Evolutionary conservation across 148 eudicot species (phyloP).

Genomic region (Fallopia convolvulus): DNA sequence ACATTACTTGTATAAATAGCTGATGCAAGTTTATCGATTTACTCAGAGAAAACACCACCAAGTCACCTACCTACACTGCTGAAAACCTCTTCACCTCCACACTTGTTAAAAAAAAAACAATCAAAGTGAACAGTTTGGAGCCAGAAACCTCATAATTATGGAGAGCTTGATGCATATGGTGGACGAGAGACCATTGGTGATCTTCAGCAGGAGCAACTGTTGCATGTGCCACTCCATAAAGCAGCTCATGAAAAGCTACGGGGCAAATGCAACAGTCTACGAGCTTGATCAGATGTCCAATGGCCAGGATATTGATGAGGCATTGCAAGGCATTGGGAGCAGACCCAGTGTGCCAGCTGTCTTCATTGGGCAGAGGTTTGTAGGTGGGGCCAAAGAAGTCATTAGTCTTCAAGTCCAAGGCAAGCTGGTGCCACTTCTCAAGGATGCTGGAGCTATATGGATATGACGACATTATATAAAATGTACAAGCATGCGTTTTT

Average conservation of each 20-base stretch:
- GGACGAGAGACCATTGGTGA: constrained; percentile 12
- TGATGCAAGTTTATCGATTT: background rate
- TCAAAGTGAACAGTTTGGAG: background rate
- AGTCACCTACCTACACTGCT: background rate
- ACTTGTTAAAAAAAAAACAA: background rate
- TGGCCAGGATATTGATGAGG: background rate
- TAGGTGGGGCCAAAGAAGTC: constrained; percentile 7
- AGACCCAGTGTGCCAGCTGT: constrained; percentile 7
- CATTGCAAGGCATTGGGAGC: constrained; percentile 21
- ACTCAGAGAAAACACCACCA: background rate
- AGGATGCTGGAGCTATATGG: constrained; percentile 10
- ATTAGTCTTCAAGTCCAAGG: constrained; percentile 12
- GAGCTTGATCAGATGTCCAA: constrained; percentile 1
- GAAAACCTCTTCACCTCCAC: background rate
- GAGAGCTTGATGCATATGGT: constrained; percentile 33
- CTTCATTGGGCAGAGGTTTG: background rate
- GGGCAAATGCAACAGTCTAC: constrained; percentile 1
- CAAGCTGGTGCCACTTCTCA: constrained; percentile 4
- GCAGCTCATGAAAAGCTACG: constrained; percentile 8
- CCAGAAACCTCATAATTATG: constrained; percentile 17
- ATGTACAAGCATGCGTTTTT: background rate
- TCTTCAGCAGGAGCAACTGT: constrained; percentile 10
- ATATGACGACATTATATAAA: background rate
- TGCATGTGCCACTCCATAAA: constrained; percentile 11
- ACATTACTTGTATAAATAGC: constrained; percentile 3